These are phyloP conservation scores for Rhynchospora pubera DNA, from an alignment of 176 grass and related monocot species.

Conservation along the genomic window DNA sequence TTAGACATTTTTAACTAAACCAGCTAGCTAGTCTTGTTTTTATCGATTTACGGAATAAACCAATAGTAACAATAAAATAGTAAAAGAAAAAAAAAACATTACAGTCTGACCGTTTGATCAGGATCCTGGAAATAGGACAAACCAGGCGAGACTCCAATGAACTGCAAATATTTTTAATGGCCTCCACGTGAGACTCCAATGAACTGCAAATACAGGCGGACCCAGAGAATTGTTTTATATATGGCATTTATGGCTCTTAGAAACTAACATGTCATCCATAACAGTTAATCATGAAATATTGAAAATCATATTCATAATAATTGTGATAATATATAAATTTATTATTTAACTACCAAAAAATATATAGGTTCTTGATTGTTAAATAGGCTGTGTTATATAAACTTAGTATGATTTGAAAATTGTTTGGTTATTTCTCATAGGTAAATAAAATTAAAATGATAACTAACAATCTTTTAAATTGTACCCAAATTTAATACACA, in stretches of 20 bases:
- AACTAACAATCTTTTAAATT: not conserved
- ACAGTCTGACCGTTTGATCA: too few species aligned
- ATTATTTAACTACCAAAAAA: too few species aligned
- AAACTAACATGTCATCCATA: too few species aligned
- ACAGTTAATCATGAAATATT: too few species aligned
- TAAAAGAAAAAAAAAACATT: too few species aligned
- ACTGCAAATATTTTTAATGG: not conserved
- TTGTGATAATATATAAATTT: too few species aligned
- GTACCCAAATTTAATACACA: not conserved
- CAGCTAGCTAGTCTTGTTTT: too few species aligned
- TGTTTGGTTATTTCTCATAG: not conserved
- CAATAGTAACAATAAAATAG: too few species aligned
- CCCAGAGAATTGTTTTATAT: not conserved
- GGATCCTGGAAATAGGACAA: not conserved
- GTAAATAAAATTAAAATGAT: not conserved
- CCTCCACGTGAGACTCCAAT: not conserved
- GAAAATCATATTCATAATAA: too few species aligned
- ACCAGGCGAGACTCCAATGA: not conserved
- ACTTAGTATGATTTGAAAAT: not conserved
- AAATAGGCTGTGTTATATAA: not conserved
- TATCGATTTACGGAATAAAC: too few species aligned
- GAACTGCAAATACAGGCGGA: not conserved
- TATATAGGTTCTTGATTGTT: not conserved
- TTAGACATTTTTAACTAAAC: too few species aligned
- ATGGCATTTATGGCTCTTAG: not conserved